Evolutionary conservation across 2,329 filamentous ascomycete species (phyloP).

Genomic region (Parascedosporium putredinis): DNA sequence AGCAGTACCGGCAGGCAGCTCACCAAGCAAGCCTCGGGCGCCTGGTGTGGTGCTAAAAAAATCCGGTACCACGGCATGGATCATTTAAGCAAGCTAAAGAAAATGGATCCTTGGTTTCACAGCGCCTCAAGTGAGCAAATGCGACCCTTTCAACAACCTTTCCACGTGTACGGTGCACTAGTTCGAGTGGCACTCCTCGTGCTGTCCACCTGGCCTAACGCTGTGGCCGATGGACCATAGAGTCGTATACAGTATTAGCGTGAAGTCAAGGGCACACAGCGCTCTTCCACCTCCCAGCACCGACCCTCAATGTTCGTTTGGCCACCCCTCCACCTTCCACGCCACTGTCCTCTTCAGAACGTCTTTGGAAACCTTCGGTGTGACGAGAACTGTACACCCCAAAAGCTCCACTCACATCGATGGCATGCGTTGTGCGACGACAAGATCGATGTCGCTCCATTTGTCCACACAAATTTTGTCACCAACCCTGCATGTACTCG

Average conservation of each 20-base stretch:
- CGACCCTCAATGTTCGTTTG: no score
- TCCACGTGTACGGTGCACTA: conserved; percentile 1
- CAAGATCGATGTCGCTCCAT: no score
- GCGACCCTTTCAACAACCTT: neutral
- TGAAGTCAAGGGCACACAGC: neutral
- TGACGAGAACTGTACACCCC: no score
- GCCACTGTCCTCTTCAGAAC: no score
- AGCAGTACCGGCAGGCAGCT: no score
- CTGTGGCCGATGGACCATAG: neutral
- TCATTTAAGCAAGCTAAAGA: conserved; percentile 1
- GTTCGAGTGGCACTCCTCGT: neutral
- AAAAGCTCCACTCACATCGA: no score
- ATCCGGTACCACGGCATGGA: conserved; percentile 1
- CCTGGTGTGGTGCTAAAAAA: neutral
- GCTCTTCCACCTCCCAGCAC: no score
- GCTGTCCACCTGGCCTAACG: neutral
- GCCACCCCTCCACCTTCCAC: no score
- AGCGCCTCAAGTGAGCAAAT: neutral
- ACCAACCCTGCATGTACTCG: no score
- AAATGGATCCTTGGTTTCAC: neutral
- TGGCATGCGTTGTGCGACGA: no score
- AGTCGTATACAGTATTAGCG: neutral
- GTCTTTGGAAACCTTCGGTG: neutral
- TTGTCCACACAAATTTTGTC: no score
- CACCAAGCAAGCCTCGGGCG: neutral